Base-by-base conservation (phyloP, 306 rosid species). In the Canavalia gladiata region DNA sequence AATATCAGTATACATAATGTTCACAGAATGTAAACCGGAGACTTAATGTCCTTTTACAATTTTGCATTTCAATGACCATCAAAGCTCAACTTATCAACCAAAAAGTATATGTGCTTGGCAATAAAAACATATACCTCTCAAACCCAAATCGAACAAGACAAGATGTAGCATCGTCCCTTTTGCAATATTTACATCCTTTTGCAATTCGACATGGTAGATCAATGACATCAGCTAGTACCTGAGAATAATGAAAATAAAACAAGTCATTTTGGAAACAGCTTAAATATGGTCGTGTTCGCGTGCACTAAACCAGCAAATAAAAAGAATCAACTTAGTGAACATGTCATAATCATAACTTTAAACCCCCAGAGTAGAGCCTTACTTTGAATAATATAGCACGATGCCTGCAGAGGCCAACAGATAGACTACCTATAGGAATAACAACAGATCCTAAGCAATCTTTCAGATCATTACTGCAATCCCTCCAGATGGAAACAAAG, bases 201-300 rank as follows among this genome's bases (percentile, higher is more conserved):
- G 98, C 98, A 84, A 96, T 92, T 84, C 99, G 98, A 87, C 99
- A 96, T 0, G 99, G 98, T 77, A 96, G 81, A 73, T 91, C 91
- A 67, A 96, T 93, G 74, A 88, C 75, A 31, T 96, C 98, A 41
- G 99, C 97, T 78, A 96, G 91, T 37, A 94, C 97, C 99, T 96
- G 88, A 86, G 87, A 74, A 86, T 64, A 81, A 75, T 66, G 75
- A 72, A 78, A 34, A 78, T 47, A 62, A 42, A 81, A 65, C 55
- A 85, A 13, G 71, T 49, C 60, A 79, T 79, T 72, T 71, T 74
- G 70, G 67, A 51, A 83, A 50, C 52, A 65, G 66, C 18, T 71
- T 50, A 66, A 70, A 71, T 60, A 74, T 82, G 54, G 8, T 67
- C 45, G 30, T 82, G 54, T 8, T 67, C 45, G 30, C 58, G 7